Base-by-base conservation (phyloP, 139 green algal genomes). In the Micractinium sp. region DNA sequence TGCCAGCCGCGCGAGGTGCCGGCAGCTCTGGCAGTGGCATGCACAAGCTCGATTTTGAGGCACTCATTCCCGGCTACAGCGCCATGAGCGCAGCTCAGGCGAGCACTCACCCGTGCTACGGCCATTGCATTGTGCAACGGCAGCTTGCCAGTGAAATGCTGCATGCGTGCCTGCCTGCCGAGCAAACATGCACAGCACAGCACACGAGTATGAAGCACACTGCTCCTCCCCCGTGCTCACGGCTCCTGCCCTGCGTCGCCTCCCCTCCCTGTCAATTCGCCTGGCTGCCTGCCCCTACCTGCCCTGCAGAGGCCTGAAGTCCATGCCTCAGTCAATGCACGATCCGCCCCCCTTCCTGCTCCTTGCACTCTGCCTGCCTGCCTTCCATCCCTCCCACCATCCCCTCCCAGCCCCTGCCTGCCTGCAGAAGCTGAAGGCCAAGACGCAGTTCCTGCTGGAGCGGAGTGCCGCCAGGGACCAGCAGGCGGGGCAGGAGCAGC, bases 381-480 rank as follows among this genome's bases (percentile, higher is more conserved):
- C 47, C 47, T 56, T 56, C 47, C 14, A 23, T 66, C 16, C 63
- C 19, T 71, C 16, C 63, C 63, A 71, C 19, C 63, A 29, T 71
- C 63, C 63, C 19, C 22, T 71, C 63, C 4, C 22, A 75, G 1
- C 22, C n/a, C 7, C 14, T 75, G 1, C 22, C 77, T 82, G 25
- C 14, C 53, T 74, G 66, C 83, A 87, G 83, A 80, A 75, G 38
- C 66, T 87, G 3, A 56, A 56, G 23, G 83, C 83, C 25, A 80
- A 80, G 83, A 80, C 83, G 25, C 83, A 80, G 67, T 87, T 80
- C 25, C 39, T 81, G 83, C 83, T 87, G 29, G 83, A 87, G 66
- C 83, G 83, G 12, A 81, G 27, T 27, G 66, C 71, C 3, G 83
- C 83, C 2, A 39, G 60, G 2, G 83, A 87, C 83, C 31, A 66